These are phyloP conservation scores for Irpex rosettiformis DNA, from an alignment of 1,284 basidiomycete species.

Conservation along the genomic window DNA sequence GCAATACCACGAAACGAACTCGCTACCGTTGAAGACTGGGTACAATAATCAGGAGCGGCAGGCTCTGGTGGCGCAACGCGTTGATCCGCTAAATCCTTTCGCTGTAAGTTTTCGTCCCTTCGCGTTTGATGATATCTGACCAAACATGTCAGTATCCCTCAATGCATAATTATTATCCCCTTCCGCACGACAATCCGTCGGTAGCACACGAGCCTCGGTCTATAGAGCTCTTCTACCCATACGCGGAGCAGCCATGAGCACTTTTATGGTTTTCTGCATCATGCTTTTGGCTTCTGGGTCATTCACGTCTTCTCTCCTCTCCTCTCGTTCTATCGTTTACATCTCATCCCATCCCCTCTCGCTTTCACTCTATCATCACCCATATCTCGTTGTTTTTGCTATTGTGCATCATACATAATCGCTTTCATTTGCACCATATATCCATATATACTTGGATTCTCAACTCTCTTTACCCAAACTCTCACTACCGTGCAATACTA, in stretches of 20 bases:
- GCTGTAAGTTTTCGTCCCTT: constrained; percentile 37
- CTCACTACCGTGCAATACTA: too few relatives aligned
- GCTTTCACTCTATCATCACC: too few relatives aligned
- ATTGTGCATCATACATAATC: too few relatives aligned
- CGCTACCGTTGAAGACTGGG: constrained; percentile 17
- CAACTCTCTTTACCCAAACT: too few relatives aligned
- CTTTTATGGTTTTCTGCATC: too few relatives aligned
- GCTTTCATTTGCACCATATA: too few relatives aligned
- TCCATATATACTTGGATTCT: too few relatives aligned
- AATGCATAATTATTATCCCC: constrained; percentile 33
- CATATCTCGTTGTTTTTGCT: too few relatives aligned
- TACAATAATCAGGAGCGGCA: constrained; percentile 20
- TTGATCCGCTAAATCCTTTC: constrained; percentile 55
- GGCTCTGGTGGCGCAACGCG: constrained; percentile 32
- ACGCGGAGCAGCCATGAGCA: neutral
- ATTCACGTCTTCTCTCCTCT: too few relatives aligned
- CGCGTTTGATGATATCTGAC: neutral
- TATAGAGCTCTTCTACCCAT: neutral
- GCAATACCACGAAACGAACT: constrained; percentile 20
- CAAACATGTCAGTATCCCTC: constrained; percentile 34
- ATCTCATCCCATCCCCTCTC: too few relatives aligned
- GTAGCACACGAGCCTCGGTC: neutral
- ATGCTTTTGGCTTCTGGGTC: too few relatives aligned
- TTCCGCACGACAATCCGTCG: neutral
- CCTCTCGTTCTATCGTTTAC: too few relatives aligned